Evolutionary conservation across 2,329 filamentous ascomycete species (phyloP), one percentile per base, ranked within the genome.

Genomic region (Arthrinium phaeospermum): DNA sequence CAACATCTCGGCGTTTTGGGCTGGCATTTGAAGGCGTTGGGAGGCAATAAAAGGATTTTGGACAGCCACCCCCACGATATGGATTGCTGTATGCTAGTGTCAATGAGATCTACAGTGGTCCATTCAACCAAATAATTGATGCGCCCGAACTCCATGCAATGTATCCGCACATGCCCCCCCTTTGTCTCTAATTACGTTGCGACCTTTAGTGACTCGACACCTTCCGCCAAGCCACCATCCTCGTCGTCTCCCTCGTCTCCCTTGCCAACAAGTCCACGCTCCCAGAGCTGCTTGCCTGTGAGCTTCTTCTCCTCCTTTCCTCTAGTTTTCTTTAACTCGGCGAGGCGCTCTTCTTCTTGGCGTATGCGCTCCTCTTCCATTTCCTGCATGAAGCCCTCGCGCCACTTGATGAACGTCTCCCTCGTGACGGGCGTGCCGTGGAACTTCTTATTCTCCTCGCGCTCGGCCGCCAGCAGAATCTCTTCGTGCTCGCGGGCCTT

Each of bases 391-490:
- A 98, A 99, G 13, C 82, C 89, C 51, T 92, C 91, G 71, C 94
- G 88, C 96, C 96, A 99, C 76, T 89, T 90, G 76, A 93, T 80
- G 79, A 98, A 99, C 0, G 91, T 91, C 84, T 98, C 94, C 30
- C 91, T 87, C n/a, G 91, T 98, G 27, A 99, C 96, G 45, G 91
- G 88, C 47, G 94, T 94, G 72, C 96, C 96, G 81, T 97, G 93
- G 82, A 99, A 99, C 83, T 98, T 98, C 78, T 92, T 91, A 82
- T 99, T 99, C 86, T 99, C 96, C 82, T 96, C 95, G 74, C 93
- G 91, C 84, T 99, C 96, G 0, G 89, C 90, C 14, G 86, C 90
- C 8, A 87, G 81, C 19, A 84, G 72, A 19, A 78, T 83, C 79
- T 91, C 89, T 75, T 92, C 90, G 3, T 85, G 84, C 61, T 79